phyloP scores from a whole-genome alignment of 2,329 filamentous ascomycete genomes.

The Exophiala phaeomuriformis region DNA sequence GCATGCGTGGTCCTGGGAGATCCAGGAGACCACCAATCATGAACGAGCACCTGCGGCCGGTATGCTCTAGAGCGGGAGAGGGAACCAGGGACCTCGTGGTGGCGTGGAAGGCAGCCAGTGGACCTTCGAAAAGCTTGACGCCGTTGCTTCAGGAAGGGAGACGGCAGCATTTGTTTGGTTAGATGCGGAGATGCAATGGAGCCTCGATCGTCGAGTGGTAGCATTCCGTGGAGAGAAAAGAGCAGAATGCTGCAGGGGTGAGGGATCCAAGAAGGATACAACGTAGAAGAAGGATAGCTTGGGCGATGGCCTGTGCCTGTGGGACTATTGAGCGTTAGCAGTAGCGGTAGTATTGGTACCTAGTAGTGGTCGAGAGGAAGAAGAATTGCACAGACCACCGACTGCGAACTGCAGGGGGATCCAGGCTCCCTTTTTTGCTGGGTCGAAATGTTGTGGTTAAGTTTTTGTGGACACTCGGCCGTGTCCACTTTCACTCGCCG shows the following conservation, averaged over 20 bases:
- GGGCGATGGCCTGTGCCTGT: not conserved
- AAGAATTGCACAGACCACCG: too few relatives aligned
- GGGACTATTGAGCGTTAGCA: too few relatives aligned
- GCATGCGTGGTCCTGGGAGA: too few relatives aligned
- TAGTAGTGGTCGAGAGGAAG: too few relatives aligned
- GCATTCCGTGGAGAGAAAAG: not conserved
- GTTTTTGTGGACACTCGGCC: too few relatives aligned
- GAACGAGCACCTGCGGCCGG: too few relatives aligned
- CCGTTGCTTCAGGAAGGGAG: slow-evolving; percentile 10
- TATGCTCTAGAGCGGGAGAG: slow-evolving; percentile 7
- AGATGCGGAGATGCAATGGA: not conserved
- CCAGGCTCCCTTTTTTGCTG: too few relatives aligned
- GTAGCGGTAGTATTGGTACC: too few relatives aligned
- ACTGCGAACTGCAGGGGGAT: too few relatives aligned
- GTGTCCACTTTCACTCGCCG: too few relatives aligned
- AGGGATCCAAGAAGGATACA: not conserved
- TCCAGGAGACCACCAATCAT: too few relatives aligned
- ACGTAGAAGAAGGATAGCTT: not conserved
- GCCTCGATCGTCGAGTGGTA: not conserved
- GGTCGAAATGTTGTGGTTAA: too few relatives aligned
- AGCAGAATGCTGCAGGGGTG: not conserved
- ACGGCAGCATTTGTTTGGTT: not conserved
- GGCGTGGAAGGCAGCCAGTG: slow-evolving; percentile 1
- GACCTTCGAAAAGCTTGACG: slow-evolving; percentile 1
- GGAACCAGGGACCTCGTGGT: not conserved